Base-by-base conservation (phyloP, 257 asterid species). In the Solanum chmielewskii region DNA sequence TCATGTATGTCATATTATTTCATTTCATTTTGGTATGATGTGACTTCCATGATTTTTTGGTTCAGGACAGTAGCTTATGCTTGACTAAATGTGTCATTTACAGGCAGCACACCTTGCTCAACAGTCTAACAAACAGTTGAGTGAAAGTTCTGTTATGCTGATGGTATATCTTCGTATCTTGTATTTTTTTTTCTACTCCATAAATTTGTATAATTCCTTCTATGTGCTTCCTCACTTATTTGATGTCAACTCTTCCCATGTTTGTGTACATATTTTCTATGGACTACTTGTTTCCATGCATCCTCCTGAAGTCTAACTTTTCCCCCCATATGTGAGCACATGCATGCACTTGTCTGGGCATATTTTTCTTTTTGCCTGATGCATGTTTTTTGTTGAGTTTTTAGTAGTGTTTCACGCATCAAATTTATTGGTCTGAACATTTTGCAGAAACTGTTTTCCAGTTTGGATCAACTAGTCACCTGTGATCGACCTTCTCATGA, bases 91-190 rank as follows among this genome's bases (percentile, higher is more conserved):
- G 59, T 45, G 86, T 86, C 83, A 56, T 88, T 88, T 84, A 86
- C 91, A 97, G 98, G 98, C 96, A 23, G 96, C 95, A 60, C 91
- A 95, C 91, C 94, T 95, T 89, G 88, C 92, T 81, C 84, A 94
- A 90, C 94, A 88, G 89, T 90, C 89, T 86, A 88, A 85, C 85
- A 78, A 90, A 83, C 87, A 66, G 87, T 89, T 89, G 83, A 90
- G 86, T 70, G 86, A 86, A 73, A 91, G 89, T 84, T 89, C 97
- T 89, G 83, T 52, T 84, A 92, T 97, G 98, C 90, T 97, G 90
- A 90, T 92, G 99, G 99, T 97, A 89, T 86, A 75, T 45, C 81
- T 59, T 86, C 89, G 75, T 70, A 35, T 71, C 85, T 29, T 70
- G 76, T 49, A 71, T 86, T 35, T 10, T 31, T 52, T 85, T 86